Evolutionary conservation across 129 eudicot genomes (phyloP).

Genomic region (Solidago caesia): DNA sequence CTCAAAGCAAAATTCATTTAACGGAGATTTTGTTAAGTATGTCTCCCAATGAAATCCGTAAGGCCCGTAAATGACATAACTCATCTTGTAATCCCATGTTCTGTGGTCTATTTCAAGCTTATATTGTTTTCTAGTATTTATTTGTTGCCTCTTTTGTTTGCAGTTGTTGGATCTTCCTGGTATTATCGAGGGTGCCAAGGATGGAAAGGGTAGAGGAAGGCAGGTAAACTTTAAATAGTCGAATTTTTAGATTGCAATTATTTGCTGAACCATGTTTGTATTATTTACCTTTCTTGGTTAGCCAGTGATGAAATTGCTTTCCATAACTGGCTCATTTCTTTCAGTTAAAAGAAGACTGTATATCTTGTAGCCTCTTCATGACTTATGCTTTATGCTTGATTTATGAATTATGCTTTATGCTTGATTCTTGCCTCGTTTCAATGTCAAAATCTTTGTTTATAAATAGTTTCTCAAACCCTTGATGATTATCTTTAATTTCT

Average conservation of each 20-base stretch:
- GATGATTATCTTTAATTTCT: not conserved
- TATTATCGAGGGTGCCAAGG: conserved; percentile 99
- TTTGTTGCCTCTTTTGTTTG: conserved; percentile 17
- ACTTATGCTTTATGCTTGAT: not conserved
- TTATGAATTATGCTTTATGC: not conserved
- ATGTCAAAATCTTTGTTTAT: not conserved
- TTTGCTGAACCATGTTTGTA: not conserved
- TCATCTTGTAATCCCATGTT: not conserved
- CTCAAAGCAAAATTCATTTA: not conserved
- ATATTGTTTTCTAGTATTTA: not conserved
- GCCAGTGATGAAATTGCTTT: conserved; percentile 1
- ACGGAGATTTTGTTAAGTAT: conserved; percentile 14
- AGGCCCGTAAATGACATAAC: conserved; percentile 16
- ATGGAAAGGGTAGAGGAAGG: conserved; percentile 99
- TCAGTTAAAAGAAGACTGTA: not conserved
- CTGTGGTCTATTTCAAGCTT: conserved; percentile 9
- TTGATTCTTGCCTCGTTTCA: conserved; percentile 6
- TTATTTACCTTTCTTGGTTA: not conserved
- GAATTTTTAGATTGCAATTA: not conserved
- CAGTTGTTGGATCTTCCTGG: conserved; percentile 99
- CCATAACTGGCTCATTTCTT: not conserved
- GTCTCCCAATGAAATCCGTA: not conserved
- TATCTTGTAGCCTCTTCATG: conserved; percentile 7
- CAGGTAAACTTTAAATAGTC: conserved; percentile 59
- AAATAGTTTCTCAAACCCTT: not conserved